These are phyloP conservation scores for Pyracantha coccinea DNA, from an alignment of 331 rosid genomes.

Conservation along the genomic window DNA sequence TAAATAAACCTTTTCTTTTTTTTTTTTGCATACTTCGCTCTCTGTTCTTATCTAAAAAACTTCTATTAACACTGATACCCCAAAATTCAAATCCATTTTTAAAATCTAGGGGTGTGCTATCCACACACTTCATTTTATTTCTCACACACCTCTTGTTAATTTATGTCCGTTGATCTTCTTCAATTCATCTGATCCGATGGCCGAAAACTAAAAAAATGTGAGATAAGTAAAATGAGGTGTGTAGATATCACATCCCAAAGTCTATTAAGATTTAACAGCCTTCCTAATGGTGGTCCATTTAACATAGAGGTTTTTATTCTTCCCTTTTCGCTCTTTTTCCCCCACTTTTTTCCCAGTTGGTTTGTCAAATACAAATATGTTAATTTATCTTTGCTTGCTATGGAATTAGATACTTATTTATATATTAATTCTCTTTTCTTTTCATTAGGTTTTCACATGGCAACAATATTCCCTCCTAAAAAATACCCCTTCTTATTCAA, in stretches of 20 bases:
- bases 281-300: not conserved
- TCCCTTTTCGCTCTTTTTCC: not conserved
- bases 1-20: too few relatives aligned
- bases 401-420: not conserved
- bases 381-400: not conserved
- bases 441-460: not conserved
- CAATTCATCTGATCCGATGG: too few relatives aligned
- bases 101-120: not conserved
- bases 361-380: not conserved
- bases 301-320: slow-evolving; percentile 5
- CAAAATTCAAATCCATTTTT: not conserved
- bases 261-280: not conserved
- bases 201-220: too few relatives aligned
- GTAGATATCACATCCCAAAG: too few relatives aligned
- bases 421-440: not conserved
- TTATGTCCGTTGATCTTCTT: too few relatives aligned
- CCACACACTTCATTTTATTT: too few relatives aligned
- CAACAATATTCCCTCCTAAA: not conserved
- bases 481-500: not conserved
- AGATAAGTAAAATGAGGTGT: too few relatives aligned
- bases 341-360: not conserved
- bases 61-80: too few relatives aligned
- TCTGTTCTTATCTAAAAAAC: too few relatives aligned
- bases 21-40: too few relatives aligned
- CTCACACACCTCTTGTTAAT: too few relatives aligned